phyloP scores from a whole-genome alignment of 306 rosid species.

The Vigna angularis region DNA sequence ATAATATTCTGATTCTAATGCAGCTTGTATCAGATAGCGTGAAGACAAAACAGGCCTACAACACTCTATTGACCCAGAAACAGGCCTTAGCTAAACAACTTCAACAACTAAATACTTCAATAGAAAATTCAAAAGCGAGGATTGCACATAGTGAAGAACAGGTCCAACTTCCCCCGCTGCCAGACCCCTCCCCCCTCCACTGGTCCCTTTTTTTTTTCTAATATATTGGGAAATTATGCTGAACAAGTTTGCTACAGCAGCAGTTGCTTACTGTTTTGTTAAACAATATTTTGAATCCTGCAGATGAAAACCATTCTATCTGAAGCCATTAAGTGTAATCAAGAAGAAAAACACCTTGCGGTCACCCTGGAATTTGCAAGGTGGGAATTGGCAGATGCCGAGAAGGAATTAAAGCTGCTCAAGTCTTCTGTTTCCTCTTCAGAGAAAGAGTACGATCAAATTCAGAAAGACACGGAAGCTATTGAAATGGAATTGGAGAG shows the following conservation, averaged over 20 bases:
- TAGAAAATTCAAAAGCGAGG: conserved; percentile 65
- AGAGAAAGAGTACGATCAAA: conserved; percentile 81
- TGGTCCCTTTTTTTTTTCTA: not conserved
- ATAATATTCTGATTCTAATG: conserved; percentile 48
- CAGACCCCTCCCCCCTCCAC: not conserved
- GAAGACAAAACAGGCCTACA: conserved; percentile 83
- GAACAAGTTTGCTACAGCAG: conserved; percentile 16
- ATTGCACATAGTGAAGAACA: conserved; percentile 71
- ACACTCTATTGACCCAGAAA: conserved; percentile 69
- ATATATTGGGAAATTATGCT: conserved; percentile 7
- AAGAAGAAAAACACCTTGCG: conserved; percentile 77
- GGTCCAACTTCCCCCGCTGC: conserved; percentile 53
- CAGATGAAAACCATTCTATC: conserved; percentile 69
- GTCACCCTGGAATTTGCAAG: conserved; percentile 67
- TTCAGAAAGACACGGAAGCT: conserved; percentile 68
- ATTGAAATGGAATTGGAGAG: conserved; percentile 67
- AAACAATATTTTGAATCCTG: conserved; percentile 46
- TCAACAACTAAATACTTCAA: conserved; percentile 66
- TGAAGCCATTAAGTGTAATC: conserved; percentile 69
- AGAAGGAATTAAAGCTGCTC: conserved; percentile 89
- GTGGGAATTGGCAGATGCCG: conserved; percentile 91
- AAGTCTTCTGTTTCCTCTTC: conserved; percentile 72
- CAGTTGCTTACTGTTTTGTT: conserved; percentile 29
- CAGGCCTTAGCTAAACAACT: conserved; percentile 82
- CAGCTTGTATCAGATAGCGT: conserved; percentile 98